These are phyloP conservation scores for Colletotrichum agaves DNA, from an alignment of 2,329 filamentous ascomycete genomes.

Conservation along the genomic window DNA sequence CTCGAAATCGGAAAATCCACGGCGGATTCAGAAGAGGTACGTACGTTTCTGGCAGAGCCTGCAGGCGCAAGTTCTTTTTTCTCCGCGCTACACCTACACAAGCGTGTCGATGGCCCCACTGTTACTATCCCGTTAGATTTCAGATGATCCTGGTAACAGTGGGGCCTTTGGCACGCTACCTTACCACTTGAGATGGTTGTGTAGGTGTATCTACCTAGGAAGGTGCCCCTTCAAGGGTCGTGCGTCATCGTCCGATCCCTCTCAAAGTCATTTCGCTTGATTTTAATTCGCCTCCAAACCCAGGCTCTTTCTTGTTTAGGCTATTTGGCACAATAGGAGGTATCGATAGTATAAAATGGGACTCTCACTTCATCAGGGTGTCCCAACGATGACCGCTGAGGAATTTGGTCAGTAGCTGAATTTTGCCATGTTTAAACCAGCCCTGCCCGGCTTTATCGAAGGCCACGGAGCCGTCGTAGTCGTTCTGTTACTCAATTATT, in stretches of 20 bases:
- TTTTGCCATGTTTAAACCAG: constrained; percentile 21
- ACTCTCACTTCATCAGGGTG: neutral
- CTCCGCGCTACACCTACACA: too few species aligned
- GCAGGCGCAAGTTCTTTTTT: neutral
- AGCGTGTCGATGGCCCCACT: too few species aligned
- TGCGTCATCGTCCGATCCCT: constrained; percentile 33
- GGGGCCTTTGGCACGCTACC: too few species aligned
- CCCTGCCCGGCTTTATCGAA: constrained; percentile 21
- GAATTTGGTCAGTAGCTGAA: neutral
- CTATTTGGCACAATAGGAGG: neutral
- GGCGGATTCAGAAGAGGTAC: constrained; percentile 19
- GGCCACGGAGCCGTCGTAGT: constrained; percentile 27
- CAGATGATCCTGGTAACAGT: too few species aligned
- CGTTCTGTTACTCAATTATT: constrained; percentile 39
- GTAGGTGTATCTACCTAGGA: too few species aligned
- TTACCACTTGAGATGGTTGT: too few species aligned
- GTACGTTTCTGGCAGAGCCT: constrained; percentile 4
- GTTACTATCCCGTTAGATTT: too few species aligned
- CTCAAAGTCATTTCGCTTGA: constrained; percentile 1
- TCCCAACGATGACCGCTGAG: neutral
- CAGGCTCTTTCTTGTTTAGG: neutral
- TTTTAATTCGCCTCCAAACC: constrained; percentile 3
- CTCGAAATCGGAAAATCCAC: constrained; percentile 30
- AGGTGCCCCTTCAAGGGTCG: neutral
- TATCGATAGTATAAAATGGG: neutral